phyloP scores from a whole-genome alignment of 768 basidiomycete genomes.

The Phylloporus scabripes region DNA sequence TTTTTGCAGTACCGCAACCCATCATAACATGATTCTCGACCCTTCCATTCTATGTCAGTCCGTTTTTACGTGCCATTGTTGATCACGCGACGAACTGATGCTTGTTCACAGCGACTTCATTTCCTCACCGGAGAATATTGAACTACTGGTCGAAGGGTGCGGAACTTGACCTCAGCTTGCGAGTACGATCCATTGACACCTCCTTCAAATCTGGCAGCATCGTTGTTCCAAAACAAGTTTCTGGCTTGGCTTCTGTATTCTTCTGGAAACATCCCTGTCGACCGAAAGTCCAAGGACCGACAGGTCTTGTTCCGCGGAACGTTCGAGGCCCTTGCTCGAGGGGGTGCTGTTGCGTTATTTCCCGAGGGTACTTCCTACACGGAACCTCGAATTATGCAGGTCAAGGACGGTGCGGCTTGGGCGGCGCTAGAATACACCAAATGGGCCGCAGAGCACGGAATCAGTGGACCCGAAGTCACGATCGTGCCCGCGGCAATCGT shows the following conservation, averaged over 20 bases:
- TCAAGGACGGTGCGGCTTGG: conserved; percentile 94
- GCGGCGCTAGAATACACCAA: conserved; percentile 88
- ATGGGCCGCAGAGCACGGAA: conserved; percentile 60
- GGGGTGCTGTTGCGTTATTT: conserved; percentile 86
- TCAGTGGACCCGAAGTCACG: conserved; percentile 40
- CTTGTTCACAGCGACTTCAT: conserved; percentile 56
- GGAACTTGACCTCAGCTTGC: conserved; percentile 11
- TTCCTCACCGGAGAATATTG: conserved; percentile 75
- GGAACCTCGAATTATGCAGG: conserved; percentile 86
- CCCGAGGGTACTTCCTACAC: conserved; percentile 94
- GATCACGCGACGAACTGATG: conserved; percentile 14
- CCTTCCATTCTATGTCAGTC: conserved; percentile 73
- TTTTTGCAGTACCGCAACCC: conserved; percentile 63
- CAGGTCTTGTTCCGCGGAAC: conserved; percentile 85
- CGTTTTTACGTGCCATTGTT: conserved; percentile 9
- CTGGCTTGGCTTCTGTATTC: conserved; percentile 70
- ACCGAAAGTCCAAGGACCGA: conserved; percentile 90
- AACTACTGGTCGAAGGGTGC: conserved; percentile 95
- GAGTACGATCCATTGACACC: conserved; percentile 8
- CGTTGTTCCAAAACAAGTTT: conserved; percentile 76
- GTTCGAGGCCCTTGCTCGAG: conserved; percentile 75
- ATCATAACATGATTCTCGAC: conserved; percentile 96
- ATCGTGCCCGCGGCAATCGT: conserved; percentile 86
- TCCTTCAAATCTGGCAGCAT: conserved; percentile 39
- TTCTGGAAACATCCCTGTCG: conserved; percentile 97